Conservation (phyloP, 1,284 basidiomycete species). For the Cryptococcus sp. region DNA sequence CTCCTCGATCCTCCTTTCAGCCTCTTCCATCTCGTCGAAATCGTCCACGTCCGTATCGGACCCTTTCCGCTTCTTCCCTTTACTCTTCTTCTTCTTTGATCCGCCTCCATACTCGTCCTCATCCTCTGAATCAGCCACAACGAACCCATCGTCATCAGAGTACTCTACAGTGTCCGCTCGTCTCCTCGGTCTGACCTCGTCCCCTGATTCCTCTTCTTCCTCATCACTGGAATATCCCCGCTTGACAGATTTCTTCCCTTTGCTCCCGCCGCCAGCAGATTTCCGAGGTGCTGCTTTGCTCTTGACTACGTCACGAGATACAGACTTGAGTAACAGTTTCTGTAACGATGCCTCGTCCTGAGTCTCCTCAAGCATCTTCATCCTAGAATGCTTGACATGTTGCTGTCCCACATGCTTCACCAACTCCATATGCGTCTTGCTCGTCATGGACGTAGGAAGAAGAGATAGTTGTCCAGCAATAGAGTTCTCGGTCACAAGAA, state of each 20-base stretch:
- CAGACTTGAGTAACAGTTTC: conserved; percentile 30
- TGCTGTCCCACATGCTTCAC: conserved; percentile 47
- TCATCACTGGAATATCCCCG: background rate
- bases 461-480: conserved; percentile 46
- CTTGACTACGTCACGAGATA: conserved; percentile 19
- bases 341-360: conserved; percentile 30
- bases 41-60: conserved; percentile 16
- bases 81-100: conserved; percentile 27
- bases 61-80: conserved; percentile 19
- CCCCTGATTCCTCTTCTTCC: background rate
- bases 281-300: conserved; percentile 1
- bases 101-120: conserved; percentile 29
- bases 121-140: conserved; percentile 44
- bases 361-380: conserved; percentile 47
- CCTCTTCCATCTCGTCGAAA: conserved; percentile 42
- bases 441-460: conserved; percentile 43
- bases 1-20: conserved; percentile 39
- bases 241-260: background rate
- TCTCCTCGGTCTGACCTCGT: conserved; percentile 1
- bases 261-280: conserved; percentile 3
- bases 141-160: conserved; percentile 51
- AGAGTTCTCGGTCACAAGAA: conserved; percentile 43
- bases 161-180: conserved; percentile 22
- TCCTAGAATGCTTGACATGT: conserved; percentile 45
- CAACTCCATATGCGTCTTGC: conserved; percentile 48